Percentiles rank a stretch among this genome's conserved stretches.
Conservation (phyloP, 2,329 filamentous ascomycete species). For the Lasiodiplodia sp. region DNA sequence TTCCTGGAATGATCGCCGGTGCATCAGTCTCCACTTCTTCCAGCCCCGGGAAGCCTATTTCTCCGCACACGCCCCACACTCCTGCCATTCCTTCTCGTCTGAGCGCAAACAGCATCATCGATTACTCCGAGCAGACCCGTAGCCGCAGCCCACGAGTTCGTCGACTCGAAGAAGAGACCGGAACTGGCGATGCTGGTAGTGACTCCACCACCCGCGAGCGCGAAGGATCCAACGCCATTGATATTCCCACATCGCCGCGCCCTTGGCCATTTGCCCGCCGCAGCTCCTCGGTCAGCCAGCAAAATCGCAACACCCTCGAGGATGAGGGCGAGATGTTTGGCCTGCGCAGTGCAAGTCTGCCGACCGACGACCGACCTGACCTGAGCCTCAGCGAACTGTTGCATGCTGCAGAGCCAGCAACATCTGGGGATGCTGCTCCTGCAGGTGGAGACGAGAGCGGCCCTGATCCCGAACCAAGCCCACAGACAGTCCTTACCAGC, state of each 20-base stretch:
- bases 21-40: conserved; percentile 84
- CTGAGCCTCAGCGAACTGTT: conserved; percentile 71
- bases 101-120: conserved; percentile 85
- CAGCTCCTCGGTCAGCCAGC: conserved; percentile 74
- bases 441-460: not conserved
- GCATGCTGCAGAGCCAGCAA: conserved; percentile 5
- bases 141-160: conserved; percentile 39
- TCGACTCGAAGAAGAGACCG: conserved; percentile 32
- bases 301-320: conserved; percentile 67
- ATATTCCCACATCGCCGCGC: conserved; percentile 75
- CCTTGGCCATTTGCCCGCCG: conserved; percentile 59
- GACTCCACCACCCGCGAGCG: conserved; percentile 37
- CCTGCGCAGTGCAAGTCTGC: conserved; percentile 72
- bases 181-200: conserved; percentile 32
- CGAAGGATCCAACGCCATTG: conserved; percentile 67
- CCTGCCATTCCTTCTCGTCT: conserved; percentile 93
- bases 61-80: conserved; percentile 89
- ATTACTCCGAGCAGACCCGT: conserved; percentile 60
- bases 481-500: conserved; percentile 7
- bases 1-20: conserved; percentile 66
- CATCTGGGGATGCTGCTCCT: not conserved
- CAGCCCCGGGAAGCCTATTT: conserved; percentile 86
- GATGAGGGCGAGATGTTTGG: conserved; percentile 68
- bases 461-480: conserved; percentile 16
- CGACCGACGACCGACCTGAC: conserved; percentile 68